Conservation (phyloP, 257 asterid genomes). For the Przewalskia tangutica region DNA sequence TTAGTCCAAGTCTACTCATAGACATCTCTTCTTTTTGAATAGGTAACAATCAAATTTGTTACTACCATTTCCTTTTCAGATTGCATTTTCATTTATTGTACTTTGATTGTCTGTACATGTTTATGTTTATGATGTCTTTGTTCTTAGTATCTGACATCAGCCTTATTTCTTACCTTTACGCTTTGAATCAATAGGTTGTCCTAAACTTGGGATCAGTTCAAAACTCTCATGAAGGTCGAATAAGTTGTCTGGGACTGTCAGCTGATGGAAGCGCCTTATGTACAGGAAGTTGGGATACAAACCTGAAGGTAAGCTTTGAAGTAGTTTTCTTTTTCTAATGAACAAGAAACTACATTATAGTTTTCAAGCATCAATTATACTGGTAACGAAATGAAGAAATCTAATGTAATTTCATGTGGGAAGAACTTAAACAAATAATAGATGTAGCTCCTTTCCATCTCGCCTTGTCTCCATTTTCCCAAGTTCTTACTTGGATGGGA, state of each 20-base stretch:
- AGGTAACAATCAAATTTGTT: neutral
- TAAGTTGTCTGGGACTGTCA: conserved; percentile 83
- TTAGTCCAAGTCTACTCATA: neutral
- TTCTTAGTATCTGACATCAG: neutral
- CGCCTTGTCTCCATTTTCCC: neutral
- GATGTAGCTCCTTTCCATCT: neutral
- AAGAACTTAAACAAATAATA: neutral
- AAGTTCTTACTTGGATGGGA: neutral
- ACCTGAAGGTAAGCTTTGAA: conserved; percentile 52
- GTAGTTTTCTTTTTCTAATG: neutral
- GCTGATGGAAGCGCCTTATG: conserved; percentile 98
- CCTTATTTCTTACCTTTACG: neutral
- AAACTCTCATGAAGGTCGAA: conserved; percentile 71
- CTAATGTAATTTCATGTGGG: neutral
- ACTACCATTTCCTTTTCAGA: neutral
- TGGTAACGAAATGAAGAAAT: neutral
- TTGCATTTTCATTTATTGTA: neutral
- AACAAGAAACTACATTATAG: neutral
- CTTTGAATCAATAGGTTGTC: conserved; percentile 39
- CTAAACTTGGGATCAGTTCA: conserved; percentile 84
- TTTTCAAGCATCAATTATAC: neutral
- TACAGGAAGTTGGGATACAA: conserved; percentile 95
- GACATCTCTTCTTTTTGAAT: neutral
- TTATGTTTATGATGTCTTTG: neutral
- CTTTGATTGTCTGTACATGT: neutral